Conservation (phyloP, 768 basidiomycete genomes). For the Boletus insuetus region DNA sequence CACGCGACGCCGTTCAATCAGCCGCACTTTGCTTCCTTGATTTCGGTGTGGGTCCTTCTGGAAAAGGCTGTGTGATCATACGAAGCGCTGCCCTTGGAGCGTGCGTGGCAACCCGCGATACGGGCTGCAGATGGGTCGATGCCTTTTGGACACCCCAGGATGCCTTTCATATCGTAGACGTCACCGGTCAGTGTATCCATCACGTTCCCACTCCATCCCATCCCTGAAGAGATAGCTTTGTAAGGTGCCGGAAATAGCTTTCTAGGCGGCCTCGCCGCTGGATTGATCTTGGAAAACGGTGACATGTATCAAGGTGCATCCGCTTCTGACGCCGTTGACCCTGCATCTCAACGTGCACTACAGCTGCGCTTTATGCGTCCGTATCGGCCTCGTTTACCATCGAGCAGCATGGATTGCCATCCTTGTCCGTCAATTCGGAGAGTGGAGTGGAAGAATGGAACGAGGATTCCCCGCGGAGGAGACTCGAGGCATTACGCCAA, state of each 20-base stretch:
- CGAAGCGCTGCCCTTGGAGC: slow-evolving; percentile 73
- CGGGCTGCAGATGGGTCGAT: slow-evolving; percentile 58
- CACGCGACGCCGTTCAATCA: slow-evolving; percentile 55
- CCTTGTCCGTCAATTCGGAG: slow-evolving; percentile 33
- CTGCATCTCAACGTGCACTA: slow-evolving; percentile 14
- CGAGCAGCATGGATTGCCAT: slow-evolving; percentile 78
- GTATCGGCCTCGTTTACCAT: slow-evolving; percentile 82
- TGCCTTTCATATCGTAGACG: slow-evolving; percentile 61
- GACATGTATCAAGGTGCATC: slow-evolving; percentile 65
- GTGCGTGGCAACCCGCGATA: slow-evolving; percentile 49
- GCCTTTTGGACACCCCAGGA: slow-evolving; percentile 66
- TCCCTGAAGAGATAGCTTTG: slow-evolving; percentile 1
- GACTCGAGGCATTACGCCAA: slow-evolving; percentile 52
- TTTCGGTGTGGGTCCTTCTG: slow-evolving; percentile 50
- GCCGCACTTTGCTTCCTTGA: slow-evolving; percentile 64
- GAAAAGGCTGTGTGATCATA: slow-evolving; percentile 65
- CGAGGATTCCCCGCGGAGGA: slow-evolving; percentile 55
- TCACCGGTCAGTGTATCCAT: slow-evolving; percentile 57
- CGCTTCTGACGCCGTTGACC: slow-evolving; percentile 2
- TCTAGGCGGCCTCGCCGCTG: slow-evolving; percentile 80
- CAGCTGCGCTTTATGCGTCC: slow-evolving; percentile 71
- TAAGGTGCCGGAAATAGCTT: slow-evolving; percentile 90
- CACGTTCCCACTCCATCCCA: not conserved
- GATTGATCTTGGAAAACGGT: slow-evolving; percentile 51
- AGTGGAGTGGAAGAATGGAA: slow-evolving; percentile 57